Percentiles rank a stretch among this genome's conserved stretches.
Evolutionary conservation across 768 basidiomycete genomes (phyloP).

Genomic region (Hypholoma fasciculare): DNA sequence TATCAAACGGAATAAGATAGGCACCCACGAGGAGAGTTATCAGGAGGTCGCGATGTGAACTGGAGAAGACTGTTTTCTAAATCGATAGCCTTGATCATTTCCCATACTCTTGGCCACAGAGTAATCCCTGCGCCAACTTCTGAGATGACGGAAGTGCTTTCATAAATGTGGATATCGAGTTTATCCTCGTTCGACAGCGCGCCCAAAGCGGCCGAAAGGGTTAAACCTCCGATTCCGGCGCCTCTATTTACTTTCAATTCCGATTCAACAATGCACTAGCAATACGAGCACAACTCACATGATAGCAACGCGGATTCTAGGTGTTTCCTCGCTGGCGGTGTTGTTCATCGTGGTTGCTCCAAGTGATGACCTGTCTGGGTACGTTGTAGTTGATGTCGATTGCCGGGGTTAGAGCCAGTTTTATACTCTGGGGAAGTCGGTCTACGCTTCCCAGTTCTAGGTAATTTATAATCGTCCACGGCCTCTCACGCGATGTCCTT

Average conservation of each 20-base stretch:
- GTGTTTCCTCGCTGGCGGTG: too few relatives aligned
- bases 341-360: too few relatives aligned
- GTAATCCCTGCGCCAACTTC: conserved; percentile 46
- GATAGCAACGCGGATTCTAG: too few relatives aligned
- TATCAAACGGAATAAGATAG: neutral
- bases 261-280: too few relatives aligned
- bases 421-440: too few relatives aligned
- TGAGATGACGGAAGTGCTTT: conserved; percentile 35
- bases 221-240: conserved; percentile 14
- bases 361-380: too few relatives aligned
- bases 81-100: conserved; percentile 36
- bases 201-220: conserved; percentile 15
- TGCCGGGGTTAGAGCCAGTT: too few relatives aligned
- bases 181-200: conserved; percentile 15
- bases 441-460: too few relatives aligned
- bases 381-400: too few relatives aligned
- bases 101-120: conserved; percentile 39
- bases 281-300: too few relatives aligned
- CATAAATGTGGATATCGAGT: conserved; percentile 39
- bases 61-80: conserved; percentile 23
- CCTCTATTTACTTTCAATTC: conserved; percentile 1
- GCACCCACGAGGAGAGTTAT: conserved; percentile 14
- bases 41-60: conserved; percentile 9
- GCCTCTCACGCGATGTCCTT: too few relatives aligned
- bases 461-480: too few relatives aligned